Evolutionary conservation across 129 eudicot species (phyloP), one percentile per base, ranked within the genome.

Genomic region (Flaveria ramosissima): DNA sequence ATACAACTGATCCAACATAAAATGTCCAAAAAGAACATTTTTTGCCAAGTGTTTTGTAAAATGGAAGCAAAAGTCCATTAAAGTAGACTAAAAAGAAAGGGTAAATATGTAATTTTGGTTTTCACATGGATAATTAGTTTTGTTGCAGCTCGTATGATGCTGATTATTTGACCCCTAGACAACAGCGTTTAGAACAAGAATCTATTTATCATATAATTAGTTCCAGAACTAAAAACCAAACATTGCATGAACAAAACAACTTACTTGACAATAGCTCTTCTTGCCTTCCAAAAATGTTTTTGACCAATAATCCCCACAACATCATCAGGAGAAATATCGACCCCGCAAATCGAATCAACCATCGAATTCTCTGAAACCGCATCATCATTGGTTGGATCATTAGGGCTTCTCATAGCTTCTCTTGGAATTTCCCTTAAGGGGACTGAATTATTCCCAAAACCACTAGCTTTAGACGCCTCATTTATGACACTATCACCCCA

Each of bases 271-370:
- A 93, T 93, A 68, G 96, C 97, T 76, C 88, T 87, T 80, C 97
- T 84, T 59, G 96, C 98, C 74, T 91, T 93, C 98, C 96, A 93
- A 68, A 93, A 93, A 77, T 86, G 97, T 48, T 89, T 93, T 85
- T 78, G 96, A 64, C 98, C 98, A 27, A 93, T 87, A 68, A 87
- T 70, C 50, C 91, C 90, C 6, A 89, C 97, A 62, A 89, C 90
- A 71, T 90, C 96, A 83, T 93, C 98, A 30, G 98, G 97, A 71
- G 91, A 83, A 47, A 93, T 74, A 80, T 89, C 96, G 7, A 75
- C 62, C 26, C 81, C 93, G 26, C 91, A 87, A 73, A 84, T 50
- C 10, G 86, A 78, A 74, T 89, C 98, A 67, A 89, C 86, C 81
- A 81, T 80, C 1, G 98, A 93, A 24, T 88, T 84, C 84, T 91